Base-by-base conservation (phyloP, 106 monocot genomes). In the Dendrobium chrysotoxum region DNA sequence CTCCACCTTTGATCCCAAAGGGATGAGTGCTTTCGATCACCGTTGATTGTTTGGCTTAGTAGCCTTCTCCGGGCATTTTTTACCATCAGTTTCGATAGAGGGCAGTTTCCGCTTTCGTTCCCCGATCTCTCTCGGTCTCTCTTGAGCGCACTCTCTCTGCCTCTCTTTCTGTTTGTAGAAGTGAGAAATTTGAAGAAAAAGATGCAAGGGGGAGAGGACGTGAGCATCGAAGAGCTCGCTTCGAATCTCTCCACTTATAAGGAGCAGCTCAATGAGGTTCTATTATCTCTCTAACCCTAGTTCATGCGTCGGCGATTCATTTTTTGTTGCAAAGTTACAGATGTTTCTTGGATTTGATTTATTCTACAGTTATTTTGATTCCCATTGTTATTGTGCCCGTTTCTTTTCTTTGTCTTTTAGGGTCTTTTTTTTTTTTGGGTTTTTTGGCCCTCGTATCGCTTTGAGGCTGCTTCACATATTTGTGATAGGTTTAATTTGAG, bases 171-270 rank as follows among this genome's bases (percentile, higher is more conserved):
- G 3, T 0, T 0, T 23, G 61, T n/a, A 7, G 23, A n/a, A 61
- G 61, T 5, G 61, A 41, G 74, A 74, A 41, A 40, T 40, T 39
- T 31, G 74, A 31, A 20, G 21, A 47, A 44, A 4, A 53, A 25
- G 44, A 93, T 93, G 93, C 84, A 91, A 65, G 90, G 87, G 18
- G 88, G 85, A 21, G 92, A 93, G 45, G 97, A 94, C 74, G 45
- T 94, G 15, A 94, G 92, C 89, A 86, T 92, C 31, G 90, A 92
- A 10, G 97, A 97, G 83, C 94, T 97, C 77, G 88, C 88, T 17
- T 92, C 94, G 45, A 97, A 97, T 78, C 92, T 97, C 53, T 86
- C 94, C 55, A 92, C 92, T 0, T 94, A 97, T 79, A 92, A 86
- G 68, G 92, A 97, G 18, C 93, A 97, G 86, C 92, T 97, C 53